Percentiles rank a stretch among this genome's conserved stretches.
These are phyloP conservation scores for Dryadomyces quercus-mongolicae DNA, from an alignment of 2,329 filamentous ascomycete species.

Conservation along the genomic window DNA sequence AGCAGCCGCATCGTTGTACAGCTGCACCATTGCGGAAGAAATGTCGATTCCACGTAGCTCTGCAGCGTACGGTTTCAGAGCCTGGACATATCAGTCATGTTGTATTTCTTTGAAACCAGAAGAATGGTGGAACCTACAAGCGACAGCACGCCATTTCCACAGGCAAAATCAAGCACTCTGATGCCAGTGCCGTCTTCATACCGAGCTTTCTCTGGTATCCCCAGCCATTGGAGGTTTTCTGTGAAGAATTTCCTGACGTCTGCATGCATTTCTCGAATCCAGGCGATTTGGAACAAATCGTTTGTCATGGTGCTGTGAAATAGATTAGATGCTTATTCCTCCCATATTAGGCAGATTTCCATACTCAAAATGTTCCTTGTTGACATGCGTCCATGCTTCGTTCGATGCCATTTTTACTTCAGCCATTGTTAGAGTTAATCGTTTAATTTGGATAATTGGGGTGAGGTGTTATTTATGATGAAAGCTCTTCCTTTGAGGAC, in stretches of 20 bases:
- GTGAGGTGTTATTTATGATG: too few relatives aligned
- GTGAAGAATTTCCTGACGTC: constrained; percentile 6
- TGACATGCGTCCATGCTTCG: neutral
- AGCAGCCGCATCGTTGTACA: constrained; percentile 12
- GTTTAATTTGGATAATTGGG: too few relatives aligned
- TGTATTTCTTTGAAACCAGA: neutral
- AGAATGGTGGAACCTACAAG: neutral
- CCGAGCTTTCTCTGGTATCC: constrained; percentile 2
- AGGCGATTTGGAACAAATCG: constrained; percentile 3
- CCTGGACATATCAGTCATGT: neutral
- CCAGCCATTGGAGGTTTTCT: constrained; percentile 7
- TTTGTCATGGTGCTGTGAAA: neutral
- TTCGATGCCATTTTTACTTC: too few relatives aligned
- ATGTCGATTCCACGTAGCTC: constrained; percentile 15
- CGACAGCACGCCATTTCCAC: constrained; percentile 10
- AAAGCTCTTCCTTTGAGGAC: too few relatives aligned
- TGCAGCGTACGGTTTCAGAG: constrained; percentile 2
- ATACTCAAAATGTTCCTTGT: neutral
- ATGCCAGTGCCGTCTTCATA: constrained; percentile 1
- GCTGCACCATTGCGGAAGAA: constrained; percentile 14
- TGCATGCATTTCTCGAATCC: constrained; percentile 5
- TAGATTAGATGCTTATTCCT: neutral
- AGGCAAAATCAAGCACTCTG: constrained; percentile 12
- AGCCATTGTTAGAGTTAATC: too few relatives aligned
- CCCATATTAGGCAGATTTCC: neutral